Percentiles rank a stretch among this genome's conserved stretches.
These are phyloP conservation scores for Leccinellum luteum DNA, from an alignment of 768 basidiomycete genomes.

Conservation along the genomic window DNA sequence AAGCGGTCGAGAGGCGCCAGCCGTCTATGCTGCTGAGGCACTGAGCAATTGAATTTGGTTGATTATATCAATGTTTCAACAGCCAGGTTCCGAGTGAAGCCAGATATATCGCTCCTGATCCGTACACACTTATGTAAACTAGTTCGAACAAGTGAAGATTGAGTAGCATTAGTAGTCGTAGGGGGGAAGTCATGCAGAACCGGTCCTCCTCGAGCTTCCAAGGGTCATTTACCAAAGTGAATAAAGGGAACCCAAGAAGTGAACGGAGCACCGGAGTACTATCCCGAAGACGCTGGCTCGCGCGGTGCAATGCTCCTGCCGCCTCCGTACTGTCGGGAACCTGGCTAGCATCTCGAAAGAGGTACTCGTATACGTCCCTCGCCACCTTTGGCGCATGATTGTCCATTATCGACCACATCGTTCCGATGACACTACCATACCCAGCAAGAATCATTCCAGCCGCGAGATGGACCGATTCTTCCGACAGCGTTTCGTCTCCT, in stretches of 20 bases:
- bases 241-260: not conserved
- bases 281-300: not conserved
- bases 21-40: no score
- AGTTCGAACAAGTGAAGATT: no score
- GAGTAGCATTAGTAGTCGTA: no score
- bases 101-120: no score
- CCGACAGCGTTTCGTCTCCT: not conserved
- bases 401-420: not conserved
- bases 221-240: not conserved
- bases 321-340: not conserved
- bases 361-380: not conserved
- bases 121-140: no score
- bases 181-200: no score
- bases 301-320: not conserved
- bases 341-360: not conserved
- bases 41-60: no score
- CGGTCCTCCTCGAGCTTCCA: no score
- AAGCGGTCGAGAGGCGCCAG: no score
- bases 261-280: not conserved
- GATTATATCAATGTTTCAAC: no score
- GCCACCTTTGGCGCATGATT: not conserved
- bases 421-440: not conserved
- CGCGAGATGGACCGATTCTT: not conserved
- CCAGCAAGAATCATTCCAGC: not conserved
- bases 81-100: no score